Evolutionary conservation across 805 yeast species (phyloP), one percentile per base, ranked within the genome.

Genomic region (Candida lessepsii): DNA sequence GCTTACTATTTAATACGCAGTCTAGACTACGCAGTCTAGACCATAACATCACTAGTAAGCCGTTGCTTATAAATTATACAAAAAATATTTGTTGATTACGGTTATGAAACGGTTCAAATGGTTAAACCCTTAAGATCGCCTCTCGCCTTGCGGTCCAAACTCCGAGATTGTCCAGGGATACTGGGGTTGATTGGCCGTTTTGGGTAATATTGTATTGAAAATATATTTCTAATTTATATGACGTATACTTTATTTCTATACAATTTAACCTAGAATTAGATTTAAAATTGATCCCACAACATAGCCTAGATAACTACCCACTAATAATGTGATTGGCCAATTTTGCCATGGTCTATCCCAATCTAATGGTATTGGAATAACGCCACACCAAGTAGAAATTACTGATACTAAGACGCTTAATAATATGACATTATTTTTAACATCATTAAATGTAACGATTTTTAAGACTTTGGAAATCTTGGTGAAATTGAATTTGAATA

Each of bases 291-390:
- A 71, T 3, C 95, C 96, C 2, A 75, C 50, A 20, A 79, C 68
- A 2, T 81, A 76, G n/a, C 96, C 97, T 0, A 70, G 23, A 52
- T 86, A 87, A 0, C 81, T 80, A 2, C 98, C 97, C 7, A 76
- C 71, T 10, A 91, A 67, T 30, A 91, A 71, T 0, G 98, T 91
- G 39, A 88, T 77, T 5, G 99, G 99, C 95, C 96, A 91, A 39
- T 71, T 75, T 61, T 91, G 99, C 99, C 99, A 91, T 18, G 84
- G 86, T 52, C 98, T 74, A 58, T 91, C 99, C 99, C 99, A 91
- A 61, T 91, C 99, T 44, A 93, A 70, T 0, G 98, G 97, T 43
- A 93, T 89, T 1, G 96, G 98, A 26, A 86, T 61, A 2, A 91
- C 96, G 11, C 98, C 97, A 1, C 88, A 49, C 98, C 98, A 91